phyloP scores from a whole-genome alignment of 257 asterid genomes.

The Mentha longifolia region DNA sequence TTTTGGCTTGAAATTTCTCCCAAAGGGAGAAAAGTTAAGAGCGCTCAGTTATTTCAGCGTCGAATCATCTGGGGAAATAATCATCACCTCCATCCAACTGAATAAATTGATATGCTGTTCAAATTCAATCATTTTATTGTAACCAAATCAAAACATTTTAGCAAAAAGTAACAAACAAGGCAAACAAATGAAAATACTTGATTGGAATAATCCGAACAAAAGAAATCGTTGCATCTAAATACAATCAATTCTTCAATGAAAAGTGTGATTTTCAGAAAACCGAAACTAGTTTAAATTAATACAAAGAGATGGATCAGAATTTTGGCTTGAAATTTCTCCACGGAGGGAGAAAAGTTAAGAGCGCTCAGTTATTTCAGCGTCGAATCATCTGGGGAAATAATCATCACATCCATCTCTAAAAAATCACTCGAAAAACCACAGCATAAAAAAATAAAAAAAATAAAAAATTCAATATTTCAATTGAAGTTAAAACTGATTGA shows the following conservation, averaged over 20 bases:
- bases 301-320: conserved; percentile 27
- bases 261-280: no score
- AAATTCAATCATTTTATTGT: no score
- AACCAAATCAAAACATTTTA: no score
- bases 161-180: no score
- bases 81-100: conserved; percentile 57
- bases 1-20: conserved; percentile 35
- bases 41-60: conserved; percentile 87
- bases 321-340: conserved; percentile 34
- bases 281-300: no score
- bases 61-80: conserved; percentile 93
- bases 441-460: background rate
- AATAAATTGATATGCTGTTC: no score
- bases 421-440: background rate
- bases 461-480: background rate
- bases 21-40: conserved; percentile 38
- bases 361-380: conserved; percentile 87
- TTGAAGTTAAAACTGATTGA: background rate
- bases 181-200: no score
- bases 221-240: no score
- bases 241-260: no score
- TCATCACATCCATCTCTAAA: conserved; percentile 60
- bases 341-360: conserved; percentile 38
- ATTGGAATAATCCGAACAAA: no score
- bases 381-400: conserved; percentile 93